phyloP scores from a whole-genome alignment of 2,329 filamentous ascomycete species.

The Pseudogymnoascus sp. region DNA sequence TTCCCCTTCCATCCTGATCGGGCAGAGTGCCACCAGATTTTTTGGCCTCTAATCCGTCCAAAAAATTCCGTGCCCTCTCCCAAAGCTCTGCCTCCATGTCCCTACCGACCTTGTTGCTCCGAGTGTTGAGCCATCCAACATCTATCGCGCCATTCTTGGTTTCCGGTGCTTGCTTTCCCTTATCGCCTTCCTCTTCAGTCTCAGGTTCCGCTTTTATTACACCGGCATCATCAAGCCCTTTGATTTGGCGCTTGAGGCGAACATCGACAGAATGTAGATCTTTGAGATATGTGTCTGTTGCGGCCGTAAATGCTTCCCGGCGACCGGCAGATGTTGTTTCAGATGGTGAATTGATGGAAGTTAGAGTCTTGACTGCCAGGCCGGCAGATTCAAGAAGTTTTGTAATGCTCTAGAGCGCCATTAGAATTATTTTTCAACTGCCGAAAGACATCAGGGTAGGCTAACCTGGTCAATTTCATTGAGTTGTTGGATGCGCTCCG shows the following conservation, averaged over 20 bases:
- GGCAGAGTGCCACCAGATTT: neutral
- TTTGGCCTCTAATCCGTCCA: conserved; percentile 34
- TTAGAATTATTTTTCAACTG: neutral
- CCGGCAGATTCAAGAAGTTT: conserved; percentile 51
- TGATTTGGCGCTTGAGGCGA: conserved; percentile 65
- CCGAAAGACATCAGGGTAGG: neutral
- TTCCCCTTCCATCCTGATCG: neutral
- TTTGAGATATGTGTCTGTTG: conserved; percentile 61
- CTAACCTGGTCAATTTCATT: conserved; percentile 66
- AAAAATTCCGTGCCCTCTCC: conserved; percentile 50
- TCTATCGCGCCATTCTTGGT: conserved; percentile 54
- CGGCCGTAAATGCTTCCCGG: conserved; percentile 46
- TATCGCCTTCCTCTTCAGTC: conserved; percentile 20
- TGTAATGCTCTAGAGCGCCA: conserved; percentile 26
- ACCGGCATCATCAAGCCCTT: conserved; percentile 72
- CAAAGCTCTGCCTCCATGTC: conserved; percentile 81
- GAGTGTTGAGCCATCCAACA: conserved; percentile 82
- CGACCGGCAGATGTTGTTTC: conserved; percentile 13
- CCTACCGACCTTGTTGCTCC: conserved; percentile 71
- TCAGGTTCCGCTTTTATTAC: conserved; percentile 44
- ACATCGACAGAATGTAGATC: conserved; percentile 70
- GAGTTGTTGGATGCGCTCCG: conserved; percentile 74
- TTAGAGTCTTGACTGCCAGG: conserved; percentile 56
- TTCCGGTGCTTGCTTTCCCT: conserved; percentile 31
- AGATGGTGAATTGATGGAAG: conserved; percentile 34